These are phyloP conservation scores for Talaromyces ruber DNA, from an alignment of 495 filamentous ascomycete genomes.

Conservation along the genomic window DNA sequence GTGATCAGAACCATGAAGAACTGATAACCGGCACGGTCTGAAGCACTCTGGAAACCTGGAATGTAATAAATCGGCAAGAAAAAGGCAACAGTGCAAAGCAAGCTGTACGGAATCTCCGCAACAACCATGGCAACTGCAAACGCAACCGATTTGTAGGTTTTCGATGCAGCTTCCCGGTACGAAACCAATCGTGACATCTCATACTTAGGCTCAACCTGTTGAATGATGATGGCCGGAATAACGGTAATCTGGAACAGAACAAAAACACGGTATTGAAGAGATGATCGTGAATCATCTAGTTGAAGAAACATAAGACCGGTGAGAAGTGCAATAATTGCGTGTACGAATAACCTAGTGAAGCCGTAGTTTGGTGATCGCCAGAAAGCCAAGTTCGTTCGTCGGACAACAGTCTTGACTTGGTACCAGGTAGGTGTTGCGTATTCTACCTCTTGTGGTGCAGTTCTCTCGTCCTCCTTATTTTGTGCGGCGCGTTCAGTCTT, in stretches of 20 bases:
- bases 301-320: conserved; percentile 67
- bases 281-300: conserved; percentile 57
- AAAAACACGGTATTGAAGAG: conserved; percentile 72
- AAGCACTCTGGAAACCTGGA: conserved; percentile 46
- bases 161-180: conserved; percentile 69
- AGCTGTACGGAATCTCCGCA: conserved; percentile 68
- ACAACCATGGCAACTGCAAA: conserved; percentile 64
- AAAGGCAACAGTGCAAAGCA: conserved; percentile 66
- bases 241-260: conserved; percentile 77
- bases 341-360: conserved; percentile 71
- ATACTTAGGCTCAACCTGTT: conserved; percentile 71
- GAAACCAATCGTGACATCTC: conserved; percentile 65
- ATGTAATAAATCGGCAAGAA: conserved; percentile 72
- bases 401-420: conserved; percentile 59
- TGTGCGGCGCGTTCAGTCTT: conserved; percentile 47
- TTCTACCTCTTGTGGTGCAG: conserved; percentile 44
- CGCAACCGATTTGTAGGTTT: conserved; percentile 67
- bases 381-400: conserved; percentile 56
- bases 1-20: conserved; percentile 75
- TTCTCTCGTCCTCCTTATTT: conserved; percentile 17
- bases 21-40: conserved; percentile 64
- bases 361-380: conserved; percentile 71
- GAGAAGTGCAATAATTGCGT: conserved; percentile 61
- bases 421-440: conserved; percentile 67
- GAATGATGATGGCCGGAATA: conserved; percentile 65